Conservation (phyloP, 1,284 basidiomycete species). For the Ceratobasidium sp. region DNA sequence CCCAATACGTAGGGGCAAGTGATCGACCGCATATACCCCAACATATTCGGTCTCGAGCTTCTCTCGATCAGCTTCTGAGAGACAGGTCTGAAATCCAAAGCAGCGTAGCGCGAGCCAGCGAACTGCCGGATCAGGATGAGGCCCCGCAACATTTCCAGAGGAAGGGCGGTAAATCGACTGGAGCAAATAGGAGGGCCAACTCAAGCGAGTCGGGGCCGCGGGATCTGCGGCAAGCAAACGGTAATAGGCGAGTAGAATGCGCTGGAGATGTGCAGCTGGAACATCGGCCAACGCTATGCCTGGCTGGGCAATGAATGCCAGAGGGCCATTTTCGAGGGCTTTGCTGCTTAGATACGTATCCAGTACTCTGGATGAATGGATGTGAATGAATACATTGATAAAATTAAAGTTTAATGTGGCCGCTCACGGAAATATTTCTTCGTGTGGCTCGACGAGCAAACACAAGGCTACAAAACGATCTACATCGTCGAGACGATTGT, state of each 20-base stretch:
- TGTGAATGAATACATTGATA: slow-evolving; percentile 4
- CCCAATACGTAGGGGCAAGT: slow-evolving; percentile 3
- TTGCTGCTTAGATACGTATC: slow-evolving; percentile 57
- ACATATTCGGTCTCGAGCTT: slow-evolving; percentile 68
- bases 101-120: slow-evolving; percentile 77
- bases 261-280: slow-evolving; percentile 62
- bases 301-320: slow-evolving; percentile 54
- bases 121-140: slow-evolving; percentile 67
- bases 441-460: slow-evolving; percentile 68
- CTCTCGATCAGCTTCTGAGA: slow-evolving; percentile 77
- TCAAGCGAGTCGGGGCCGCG: slow-evolving; percentile 64
- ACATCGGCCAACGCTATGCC: slow-evolving; percentile 49
- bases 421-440: slow-evolving; percentile 78
- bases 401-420: slow-evolving; percentile 34
- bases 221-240: slow-evolving; percentile 79
- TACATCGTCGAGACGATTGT: slow-evolving; percentile 55
- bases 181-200: slow-evolving; percentile 71
- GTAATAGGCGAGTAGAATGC: slow-evolving; percentile 78
- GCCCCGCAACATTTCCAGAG: slow-evolving; percentile 32
- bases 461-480: slow-evolving; percentile 67
- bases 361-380: slow-evolving; percentile 55
- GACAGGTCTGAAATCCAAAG: slow-evolving; percentile 74
- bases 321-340: slow-evolving; percentile 62
- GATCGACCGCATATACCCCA: slow-evolving; percentile 61
- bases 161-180: slow-evolving; percentile 62